These are phyloP conservation scores for Pestalotiopsis sp. DNA, from an alignment of 2,329 filamentous ascomycete genomes.

Conservation along the genomic window DNA sequence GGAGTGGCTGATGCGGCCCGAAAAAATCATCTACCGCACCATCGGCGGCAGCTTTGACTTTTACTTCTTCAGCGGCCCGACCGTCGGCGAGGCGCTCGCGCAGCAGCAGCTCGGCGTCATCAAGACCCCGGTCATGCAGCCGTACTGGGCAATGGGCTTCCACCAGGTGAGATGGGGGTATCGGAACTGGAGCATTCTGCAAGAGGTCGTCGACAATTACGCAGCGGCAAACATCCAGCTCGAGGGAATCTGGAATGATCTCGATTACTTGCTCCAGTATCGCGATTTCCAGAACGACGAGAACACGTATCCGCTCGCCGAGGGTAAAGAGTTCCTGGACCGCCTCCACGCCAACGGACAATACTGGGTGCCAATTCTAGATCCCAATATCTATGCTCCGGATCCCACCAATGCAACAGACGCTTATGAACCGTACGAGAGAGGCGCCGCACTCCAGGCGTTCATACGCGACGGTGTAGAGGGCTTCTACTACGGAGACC, in stretches of 20 bases:
- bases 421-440: conserved; percentile 62
- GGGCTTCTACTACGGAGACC: conserved; percentile 61
- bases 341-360: conserved; percentile 66
- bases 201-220: conserved; percentile 70
- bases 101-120: conserved; percentile 70
- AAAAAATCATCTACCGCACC: conserved; percentile 71
- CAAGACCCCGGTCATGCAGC: conserved; percentile 76
- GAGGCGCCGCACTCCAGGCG: conserved; percentile 58
- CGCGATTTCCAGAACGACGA: conserved; percentile 66
- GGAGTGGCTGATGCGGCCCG: conserved; percentile 67
- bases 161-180: conserved; percentile 89
- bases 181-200: conserved; percentile 68
- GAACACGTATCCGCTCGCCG: conserved; percentile 54
- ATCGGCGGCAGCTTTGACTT: conserved; percentile 74
- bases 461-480: conserved; percentile 53
- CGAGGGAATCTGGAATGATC: conserved; percentile 75
- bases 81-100: conserved; percentile 67
- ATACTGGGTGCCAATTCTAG: conserved; percentile 76
- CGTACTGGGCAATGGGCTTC: conserved; percentile 80
- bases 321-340: conserved; percentile 62
- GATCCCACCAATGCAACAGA: conserved; percentile 70
- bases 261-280: conserved; percentile 69
- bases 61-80: conserved; percentile 78
- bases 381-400: conserved; percentile 71
- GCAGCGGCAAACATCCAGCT: conserved; percentile 66